Percentiles rank a stretch among this genome's conserved stretches.
Evolutionary conservation across 768 basidiomycete genomes (phyloP).

Genomic region (Suillus americanus): DNA sequence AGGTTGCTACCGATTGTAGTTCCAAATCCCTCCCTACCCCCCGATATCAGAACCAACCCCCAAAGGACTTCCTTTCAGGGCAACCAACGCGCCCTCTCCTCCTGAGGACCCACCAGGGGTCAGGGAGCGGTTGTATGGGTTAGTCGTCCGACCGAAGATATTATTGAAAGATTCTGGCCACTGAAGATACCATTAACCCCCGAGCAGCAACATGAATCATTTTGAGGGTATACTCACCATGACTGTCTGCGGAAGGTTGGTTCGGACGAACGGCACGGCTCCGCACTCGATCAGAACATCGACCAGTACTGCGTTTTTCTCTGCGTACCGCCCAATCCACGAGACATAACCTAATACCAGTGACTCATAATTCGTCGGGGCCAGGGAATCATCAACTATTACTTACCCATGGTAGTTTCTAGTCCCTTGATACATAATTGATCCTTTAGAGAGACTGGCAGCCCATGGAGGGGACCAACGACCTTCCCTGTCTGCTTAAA

Average conservation of each 20-base stretch:
- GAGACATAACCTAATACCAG: constrained; percentile 53
- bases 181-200: constrained; percentile 33
- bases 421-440: constrained; percentile 67
- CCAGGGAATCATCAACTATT: not conserved
- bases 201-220: not conserved
- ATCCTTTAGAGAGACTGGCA: constrained; percentile 76
- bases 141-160: constrained; percentile 75
- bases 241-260: constrained; percentile 76
- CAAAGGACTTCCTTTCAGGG: constrained; percentile 40
- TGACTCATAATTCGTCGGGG: not conserved
- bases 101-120: constrained; percentile 83
- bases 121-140: constrained; percentile 73
- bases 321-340: constrained; percentile 61
- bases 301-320: constrained; percentile 59
- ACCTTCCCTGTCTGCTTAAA: constrained; percentile 60
- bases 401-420: constrained; percentile 58
- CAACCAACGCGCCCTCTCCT: constrained; percentile 80
- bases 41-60: constrained; percentile 83
- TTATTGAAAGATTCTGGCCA: constrained; percentile 79
- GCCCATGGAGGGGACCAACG: constrained; percentile 72
- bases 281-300: constrained; percentile 66
- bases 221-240: constrained; percentile 44
- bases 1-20: not conserved
- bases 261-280: constrained; percentile 70
- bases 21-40: constrained; percentile 42